These are phyloP conservation scores for Takakia lepidozioides DNA, from an alignment of 225 moss, liverwort and hornwort genomes.

Conservation along the genomic window DNA sequence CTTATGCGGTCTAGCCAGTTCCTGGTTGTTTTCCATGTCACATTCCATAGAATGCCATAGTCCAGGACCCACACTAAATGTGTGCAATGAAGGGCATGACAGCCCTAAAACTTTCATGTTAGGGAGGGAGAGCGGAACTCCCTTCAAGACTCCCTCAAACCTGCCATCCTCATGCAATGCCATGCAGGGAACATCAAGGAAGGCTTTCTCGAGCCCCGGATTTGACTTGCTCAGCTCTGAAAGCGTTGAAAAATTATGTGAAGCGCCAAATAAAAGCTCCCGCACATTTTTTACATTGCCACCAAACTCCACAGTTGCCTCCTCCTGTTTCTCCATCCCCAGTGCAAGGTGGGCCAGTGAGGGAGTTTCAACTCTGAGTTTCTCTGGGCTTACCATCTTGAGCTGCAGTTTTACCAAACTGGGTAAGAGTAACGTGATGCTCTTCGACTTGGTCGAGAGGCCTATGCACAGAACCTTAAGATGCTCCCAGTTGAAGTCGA, in stretches of 20 bases:
- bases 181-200: slow-evolving; percentile 83
- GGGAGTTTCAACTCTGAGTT: slow-evolving; percentile 34
- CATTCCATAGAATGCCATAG: slow-evolving; percentile 69
- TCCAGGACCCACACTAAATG: slow-evolving; percentile 73
- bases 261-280: slow-evolving; percentile 68
- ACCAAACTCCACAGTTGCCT: slow-evolving; percentile 35
- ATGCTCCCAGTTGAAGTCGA: slow-evolving; percentile 12
- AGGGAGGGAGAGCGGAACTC: slow-evolving; percentile 22
- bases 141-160: slow-evolving; percentile 52
- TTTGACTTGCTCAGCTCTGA: too few relatives aligned
- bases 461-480: slow-evolving; percentile 41
- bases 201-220: slow-evolving; percentile 41
- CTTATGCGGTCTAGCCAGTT: slow-evolving; percentile 12
- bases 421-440: slow-evolving; percentile 26
- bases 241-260: too few relatives aligned
- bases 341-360: slow-evolving; percentile 54
- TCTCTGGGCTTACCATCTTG: slow-evolving; percentile 46
- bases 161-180: slow-evolving; percentile 59
- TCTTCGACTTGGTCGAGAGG: slow-evolving; percentile 34
- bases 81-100: slow-evolving; percentile 36
- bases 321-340: slow-evolving; percentile 73
- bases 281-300: slow-evolving; percentile 27
- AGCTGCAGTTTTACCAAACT: slow-evolving; percentile 44
- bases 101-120: slow-evolving; percentile 37
- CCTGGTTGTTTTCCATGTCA: slow-evolving; percentile 5